phyloP scores from a whole-genome alignment of 495 filamentous ascomycete species.

The Penicillium macrosclerotiorum region DNA sequence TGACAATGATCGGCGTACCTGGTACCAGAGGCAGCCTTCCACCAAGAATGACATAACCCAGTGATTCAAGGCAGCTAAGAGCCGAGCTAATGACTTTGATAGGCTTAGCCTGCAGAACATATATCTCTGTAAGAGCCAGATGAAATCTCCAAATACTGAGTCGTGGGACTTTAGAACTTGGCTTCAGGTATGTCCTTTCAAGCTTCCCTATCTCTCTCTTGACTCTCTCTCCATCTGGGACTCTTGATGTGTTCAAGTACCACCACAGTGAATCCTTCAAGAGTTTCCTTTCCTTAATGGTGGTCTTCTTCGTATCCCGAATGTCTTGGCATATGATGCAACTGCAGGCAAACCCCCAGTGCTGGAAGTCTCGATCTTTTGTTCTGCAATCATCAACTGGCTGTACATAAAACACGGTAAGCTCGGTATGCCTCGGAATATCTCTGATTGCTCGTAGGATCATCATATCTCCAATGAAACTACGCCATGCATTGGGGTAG shows the following conservation, averaged over 20 bases:
- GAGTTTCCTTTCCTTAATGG: neutral
- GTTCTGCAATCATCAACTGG: constrained; percentile 21
- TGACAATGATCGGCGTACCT: constrained; percentile 28
- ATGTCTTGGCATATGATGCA: constrained; percentile 41
- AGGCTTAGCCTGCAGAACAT: constrained; percentile 3
- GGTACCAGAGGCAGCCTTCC: neutral
- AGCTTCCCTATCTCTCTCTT: constrained; percentile 15
- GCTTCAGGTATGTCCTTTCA: constrained; percentile 26
- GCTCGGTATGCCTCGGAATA: constrained; percentile 47
- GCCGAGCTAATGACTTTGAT: constrained; percentile 20
- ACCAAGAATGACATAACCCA: constrained; percentile 20
- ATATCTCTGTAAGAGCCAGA: constrained; percentile 17
- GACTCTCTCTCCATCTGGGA: no score
- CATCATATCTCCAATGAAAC: constrained; percentile 60
- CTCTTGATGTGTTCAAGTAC: constrained; percentile 5
- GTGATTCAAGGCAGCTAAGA: constrained; percentile 25
- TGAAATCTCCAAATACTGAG: constrained; percentile 26
- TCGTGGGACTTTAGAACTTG: constrained; percentile 21
- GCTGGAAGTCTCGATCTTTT: constrained; percentile 13
- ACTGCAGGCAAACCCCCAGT: constrained; percentile 48
- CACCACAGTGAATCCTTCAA: constrained; percentile 1
- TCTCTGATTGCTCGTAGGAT: constrained; percentile 48
- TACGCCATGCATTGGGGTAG: constrained; percentile 37
- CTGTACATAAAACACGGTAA: constrained; percentile 34
- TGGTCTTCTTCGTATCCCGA: neutral